These are phyloP conservation scores for Yamadazyma scolyti DNA, from an alignment of 805 yeast species.

Conservation along the genomic window DNA sequence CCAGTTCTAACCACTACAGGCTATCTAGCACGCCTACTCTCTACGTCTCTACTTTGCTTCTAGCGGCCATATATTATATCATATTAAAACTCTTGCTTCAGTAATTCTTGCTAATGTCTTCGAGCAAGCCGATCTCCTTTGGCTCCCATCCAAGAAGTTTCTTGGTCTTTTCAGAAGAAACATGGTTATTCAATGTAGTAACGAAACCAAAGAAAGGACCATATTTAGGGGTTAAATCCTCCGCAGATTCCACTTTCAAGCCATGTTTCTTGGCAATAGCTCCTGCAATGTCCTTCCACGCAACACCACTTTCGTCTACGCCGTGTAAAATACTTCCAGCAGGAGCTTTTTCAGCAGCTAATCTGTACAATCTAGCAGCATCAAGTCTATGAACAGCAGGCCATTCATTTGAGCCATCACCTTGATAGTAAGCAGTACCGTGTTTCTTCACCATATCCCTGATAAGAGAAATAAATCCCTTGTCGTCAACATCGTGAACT, in stretches of 20 bases:
- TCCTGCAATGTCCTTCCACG: constrained; percentile 1
- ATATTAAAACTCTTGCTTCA: no score
- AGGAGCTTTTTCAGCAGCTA: constrained; percentile 2
- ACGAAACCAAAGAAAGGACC: constrained; percentile 2
- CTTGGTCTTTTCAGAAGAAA: constrained; percentile 4
- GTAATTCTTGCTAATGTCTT: constrained; percentile 4
- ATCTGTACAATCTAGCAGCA: constrained; percentile 22
- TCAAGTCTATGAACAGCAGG: constrained; percentile 26
- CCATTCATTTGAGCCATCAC: constrained; percentile 25
- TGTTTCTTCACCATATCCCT: constrained; percentile 24
- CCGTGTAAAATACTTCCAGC: constrained; percentile 4
- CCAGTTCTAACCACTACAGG: no score
- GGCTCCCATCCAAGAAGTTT: constrained; percentile 3
- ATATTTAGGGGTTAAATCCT: background rate
- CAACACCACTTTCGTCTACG: constrained; percentile 1
- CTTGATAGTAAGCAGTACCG: constrained; percentile 30
- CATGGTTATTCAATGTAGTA: constrained; percentile 1
- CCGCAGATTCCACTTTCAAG: background rate
- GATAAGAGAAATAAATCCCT: constrained; percentile 18
- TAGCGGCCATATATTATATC: no score
- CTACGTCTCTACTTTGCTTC: no score
- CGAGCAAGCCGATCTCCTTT: constrained; percentile 1
- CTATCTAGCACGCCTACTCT: no score
- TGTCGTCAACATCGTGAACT: constrained; percentile 29
- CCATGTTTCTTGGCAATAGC: constrained; percentile 2